Percentiles rank a stretch among this genome's conserved stretches.
phyloP scores from a whole-genome alignment of 495 filamentous ascomycete genomes.

The Neurospora discreta region DNA sequence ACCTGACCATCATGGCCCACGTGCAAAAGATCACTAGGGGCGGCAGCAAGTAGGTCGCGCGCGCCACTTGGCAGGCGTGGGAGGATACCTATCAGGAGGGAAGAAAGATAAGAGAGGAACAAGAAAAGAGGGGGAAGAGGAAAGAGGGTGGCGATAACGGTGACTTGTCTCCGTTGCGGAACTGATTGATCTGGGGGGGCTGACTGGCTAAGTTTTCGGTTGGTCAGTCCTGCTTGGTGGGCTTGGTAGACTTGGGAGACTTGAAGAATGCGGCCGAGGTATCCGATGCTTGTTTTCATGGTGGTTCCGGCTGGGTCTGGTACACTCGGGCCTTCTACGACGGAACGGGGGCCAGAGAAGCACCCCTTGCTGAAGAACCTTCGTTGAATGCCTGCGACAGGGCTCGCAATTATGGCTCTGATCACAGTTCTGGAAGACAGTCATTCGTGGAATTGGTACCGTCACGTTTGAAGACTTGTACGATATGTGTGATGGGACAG shows the following conservation, averaged over 20 bases:
- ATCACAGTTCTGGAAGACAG: not conserved
- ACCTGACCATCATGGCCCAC: slow-evolving; percentile 68
- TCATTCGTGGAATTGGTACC: not conserved
- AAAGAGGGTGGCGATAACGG: not conserved
- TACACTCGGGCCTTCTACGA: not conserved
- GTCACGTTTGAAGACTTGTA: not conserved
- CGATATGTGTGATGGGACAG: not conserved
- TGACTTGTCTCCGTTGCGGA: not conserved
- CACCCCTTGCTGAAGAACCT: too few species aligned
- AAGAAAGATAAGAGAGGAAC: not conserved
- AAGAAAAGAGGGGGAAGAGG: not conserved
- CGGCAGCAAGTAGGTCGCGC: not conserved
- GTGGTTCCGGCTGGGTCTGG: not conserved
- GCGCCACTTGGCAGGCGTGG: not conserved
- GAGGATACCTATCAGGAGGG: not conserved
- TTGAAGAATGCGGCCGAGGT: not conserved
- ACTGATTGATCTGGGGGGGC: not conserved
- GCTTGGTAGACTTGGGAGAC: not conserved
- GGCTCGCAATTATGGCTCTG: too few species aligned
- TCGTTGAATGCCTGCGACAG: too few species aligned
- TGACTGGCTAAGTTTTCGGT: not conserved
- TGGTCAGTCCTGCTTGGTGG: not conserved
- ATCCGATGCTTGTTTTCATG: not conserved
- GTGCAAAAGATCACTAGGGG: slow-evolving; percentile 37
- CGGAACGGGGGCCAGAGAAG: not conserved